phyloP scores from a whole-genome alignment of 2,329 filamentous ascomycete genomes.

The Exophiala sideris region DNA sequence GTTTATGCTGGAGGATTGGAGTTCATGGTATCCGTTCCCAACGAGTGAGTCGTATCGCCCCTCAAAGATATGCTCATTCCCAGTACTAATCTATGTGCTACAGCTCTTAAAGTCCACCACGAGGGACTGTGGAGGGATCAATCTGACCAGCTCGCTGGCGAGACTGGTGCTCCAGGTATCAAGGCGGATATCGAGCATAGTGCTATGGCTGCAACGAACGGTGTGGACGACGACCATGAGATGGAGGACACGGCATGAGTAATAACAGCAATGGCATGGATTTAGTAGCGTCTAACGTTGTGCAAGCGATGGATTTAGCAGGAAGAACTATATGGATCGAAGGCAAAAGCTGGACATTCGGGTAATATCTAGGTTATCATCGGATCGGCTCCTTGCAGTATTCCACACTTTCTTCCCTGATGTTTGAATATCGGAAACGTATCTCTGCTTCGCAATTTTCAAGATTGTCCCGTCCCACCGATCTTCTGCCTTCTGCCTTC shows the following conservation, averaged over 20 bases:
- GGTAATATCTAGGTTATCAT: too few relatives aligned
- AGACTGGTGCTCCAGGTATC: slow-evolving; percentile 26
- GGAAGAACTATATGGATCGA: too few relatives aligned
- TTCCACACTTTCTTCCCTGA: too few relatives aligned
- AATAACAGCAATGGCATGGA: not conserved
- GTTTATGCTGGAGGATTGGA: slow-evolving; percentile 45
- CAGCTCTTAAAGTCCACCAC: slow-evolving; percentile 29
- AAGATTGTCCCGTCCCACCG: not conserved
- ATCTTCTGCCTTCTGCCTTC: not conserved
- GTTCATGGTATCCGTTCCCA: slow-evolving; percentile 42
- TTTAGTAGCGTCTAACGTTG: not conserved
- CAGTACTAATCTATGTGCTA: slow-evolving; percentile 5
- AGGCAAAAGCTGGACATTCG: too few relatives aligned
- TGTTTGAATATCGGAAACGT: too few relatives aligned
- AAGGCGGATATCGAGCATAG: slow-evolving; percentile 22
- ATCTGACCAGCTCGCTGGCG: slow-evolving; percentile 19
- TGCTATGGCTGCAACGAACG: slow-evolving; percentile 23
- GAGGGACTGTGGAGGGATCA: slow-evolving; percentile 24
- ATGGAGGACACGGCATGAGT: slow-evolving; percentile 14
- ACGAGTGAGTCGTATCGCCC: slow-evolving; percentile 23
- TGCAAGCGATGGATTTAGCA: not conserved
- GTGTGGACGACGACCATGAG: slow-evolving; percentile 16
- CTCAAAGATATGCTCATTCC: too few relatives aligned
- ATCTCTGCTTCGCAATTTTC: too few relatives aligned
- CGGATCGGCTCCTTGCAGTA: too few relatives aligned